Evolutionary conservation across 305 asterid genomes (phyloP).

Genomic region (Fraxinus sp.): DNA sequence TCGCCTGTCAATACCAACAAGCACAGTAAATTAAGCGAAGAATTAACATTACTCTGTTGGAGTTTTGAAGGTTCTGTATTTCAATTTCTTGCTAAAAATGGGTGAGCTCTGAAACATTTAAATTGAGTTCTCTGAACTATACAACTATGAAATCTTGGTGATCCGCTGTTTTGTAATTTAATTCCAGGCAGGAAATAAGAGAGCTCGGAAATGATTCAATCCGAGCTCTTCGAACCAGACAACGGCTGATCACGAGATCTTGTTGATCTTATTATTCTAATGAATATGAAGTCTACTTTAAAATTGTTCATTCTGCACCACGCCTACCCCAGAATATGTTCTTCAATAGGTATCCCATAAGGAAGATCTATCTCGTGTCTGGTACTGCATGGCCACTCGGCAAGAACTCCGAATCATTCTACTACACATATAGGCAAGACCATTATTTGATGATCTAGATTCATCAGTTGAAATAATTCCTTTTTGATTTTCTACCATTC

Average conservation of each 20-base stretch:
- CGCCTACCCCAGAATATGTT: neutral
- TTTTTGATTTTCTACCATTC: neutral
- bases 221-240: neutral
- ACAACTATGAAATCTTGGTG: neutral
- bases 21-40: neutral
- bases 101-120: neutral
- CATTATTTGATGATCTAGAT: neutral
- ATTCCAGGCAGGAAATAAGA: neutral
- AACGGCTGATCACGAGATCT: neutral
- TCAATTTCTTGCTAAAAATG: neutral
- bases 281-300: neutral
- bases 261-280: neutral
- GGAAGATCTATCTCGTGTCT: neutral
- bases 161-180: neutral
- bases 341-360: neutral
- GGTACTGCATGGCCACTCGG: too few relatives aligned
- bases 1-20: neutral
- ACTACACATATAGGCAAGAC: neutral
- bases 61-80: neutral
- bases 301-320: neutral
- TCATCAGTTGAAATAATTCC: neutral
- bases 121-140: neutral
- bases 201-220: neutral
- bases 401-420: too few relatives aligned
- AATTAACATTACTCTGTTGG: neutral